A percentile compares a stretch with the other conserved stretches of the same genome.
Evolutionary conservation across 768 basidiomycete genomes (phyloP).

Genomic region (Pilatotrama ljubarskyi): DNA sequence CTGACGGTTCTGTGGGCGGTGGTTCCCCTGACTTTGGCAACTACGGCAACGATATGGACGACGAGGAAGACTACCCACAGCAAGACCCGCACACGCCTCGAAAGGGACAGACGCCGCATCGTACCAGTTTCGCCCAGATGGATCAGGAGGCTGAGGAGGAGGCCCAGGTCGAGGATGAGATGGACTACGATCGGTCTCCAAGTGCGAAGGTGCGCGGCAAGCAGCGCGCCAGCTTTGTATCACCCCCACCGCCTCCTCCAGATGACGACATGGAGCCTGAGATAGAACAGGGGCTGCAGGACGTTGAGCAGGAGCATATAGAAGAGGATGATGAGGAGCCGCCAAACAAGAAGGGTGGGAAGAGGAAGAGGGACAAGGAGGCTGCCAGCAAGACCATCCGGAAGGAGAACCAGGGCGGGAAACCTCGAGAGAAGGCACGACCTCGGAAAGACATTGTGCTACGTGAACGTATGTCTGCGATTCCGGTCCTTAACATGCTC

Average conservation of each 20-base stretch:
- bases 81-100: conserved; percentile 2
- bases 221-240: conserved; percentile 38
- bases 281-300: conserved; percentile 38
- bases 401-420: conserved; percentile 34
- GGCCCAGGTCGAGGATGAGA: conserved; percentile 25
- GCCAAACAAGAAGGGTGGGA: conserved; percentile 23
- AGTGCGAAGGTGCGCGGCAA: conserved; percentile 26
- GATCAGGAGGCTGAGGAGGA: conserved; percentile 48
- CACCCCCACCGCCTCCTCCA: conserved; percentile 20
- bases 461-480: conserved; percentile 26
- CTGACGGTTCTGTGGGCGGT: conserved; percentile 12
- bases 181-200: conserved; percentile 13
- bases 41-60: conserved; percentile 18
- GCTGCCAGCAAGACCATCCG: conserved; percentile 31
- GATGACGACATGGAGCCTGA: conserved; percentile 43
- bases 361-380: conserved; percentile 9
- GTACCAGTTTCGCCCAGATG: conserved; percentile 47
- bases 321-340: conserved; percentile 32
- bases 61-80: conserved; percentile 5
- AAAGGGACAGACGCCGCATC: conserved; percentile 6
- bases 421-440: conserved; percentile 16
- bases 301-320: conserved; percentile 27
- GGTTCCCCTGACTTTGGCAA: conserved; percentile 18
- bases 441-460: conserved; percentile 22
- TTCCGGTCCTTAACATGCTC: no score